Conservation (phyloP, 352 stramenopile genomes). For the Nothophytophthora sp. region DNA sequence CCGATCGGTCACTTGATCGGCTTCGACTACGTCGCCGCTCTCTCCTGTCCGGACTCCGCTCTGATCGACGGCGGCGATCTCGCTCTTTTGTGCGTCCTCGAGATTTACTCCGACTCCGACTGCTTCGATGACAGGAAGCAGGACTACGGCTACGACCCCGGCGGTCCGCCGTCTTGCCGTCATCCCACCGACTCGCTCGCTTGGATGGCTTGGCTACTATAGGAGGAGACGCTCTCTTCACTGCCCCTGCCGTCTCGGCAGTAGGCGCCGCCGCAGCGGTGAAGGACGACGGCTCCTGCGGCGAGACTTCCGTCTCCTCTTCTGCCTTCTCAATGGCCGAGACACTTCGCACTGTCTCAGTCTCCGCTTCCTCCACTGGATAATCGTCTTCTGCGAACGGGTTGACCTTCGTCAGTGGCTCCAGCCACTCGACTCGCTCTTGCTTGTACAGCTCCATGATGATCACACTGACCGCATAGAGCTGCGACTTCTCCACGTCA, state of each 20-base stretch:
- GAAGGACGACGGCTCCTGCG: constrained; percentile 12
- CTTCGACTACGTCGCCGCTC: constrained; percentile 22
- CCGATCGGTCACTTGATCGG: constrained; percentile 16
- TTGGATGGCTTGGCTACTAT: constrained; percentile 1
- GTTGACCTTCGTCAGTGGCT: constrained; percentile 70
- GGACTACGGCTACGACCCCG: constrained; percentile 8
- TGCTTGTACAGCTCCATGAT: constrained; percentile 68
- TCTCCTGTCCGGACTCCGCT: background rate
- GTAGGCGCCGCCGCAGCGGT: background rate
- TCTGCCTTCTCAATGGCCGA: constrained; percentile 4
- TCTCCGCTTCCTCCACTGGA: constrained; percentile 21
- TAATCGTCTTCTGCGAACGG: constrained; percentile 65
- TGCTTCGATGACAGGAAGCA: constrained; percentile 8
- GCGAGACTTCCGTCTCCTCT: constrained; percentile 5
- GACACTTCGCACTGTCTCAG: background rate
- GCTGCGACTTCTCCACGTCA: constrained; percentile 51
- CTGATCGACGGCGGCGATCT: constrained; percentile 1
- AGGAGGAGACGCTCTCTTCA: constrained; percentile 2
- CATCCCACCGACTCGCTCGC: constrained; percentile 23
- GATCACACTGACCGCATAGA: constrained; percentile 49
- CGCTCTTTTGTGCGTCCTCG: constrained; percentile 6
- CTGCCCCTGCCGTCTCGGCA: background rate
- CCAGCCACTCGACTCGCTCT: constrained; percentile 63
- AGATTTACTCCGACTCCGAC: constrained; percentile 12
- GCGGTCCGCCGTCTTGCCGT: constrained; percentile 8